Evolutionary conservation across 192 early-diverging fungal genomes (phyloP).

Genomic region (Coemansia javaensis): DNA sequence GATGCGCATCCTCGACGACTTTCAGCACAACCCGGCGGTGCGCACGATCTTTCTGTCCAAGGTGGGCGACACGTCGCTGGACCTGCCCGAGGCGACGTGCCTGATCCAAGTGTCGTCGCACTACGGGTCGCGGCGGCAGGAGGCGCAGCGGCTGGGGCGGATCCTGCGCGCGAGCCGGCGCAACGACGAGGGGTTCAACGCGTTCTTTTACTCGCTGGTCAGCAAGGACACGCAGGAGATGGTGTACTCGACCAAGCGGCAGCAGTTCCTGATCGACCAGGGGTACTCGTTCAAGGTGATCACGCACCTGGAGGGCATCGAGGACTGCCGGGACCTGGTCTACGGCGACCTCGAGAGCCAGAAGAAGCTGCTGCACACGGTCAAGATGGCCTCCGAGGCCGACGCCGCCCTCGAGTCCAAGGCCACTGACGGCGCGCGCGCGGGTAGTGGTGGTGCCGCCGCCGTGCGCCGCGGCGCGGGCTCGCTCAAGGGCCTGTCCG

Average conservation of each 20-base stretch:
- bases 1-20: constrained; percentile 87
- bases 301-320: constrained; percentile 91
- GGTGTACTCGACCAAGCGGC: constrained; percentile 95
- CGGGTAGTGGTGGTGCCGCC: constrained; percentile 20
- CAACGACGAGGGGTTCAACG: constrained; percentile 92
- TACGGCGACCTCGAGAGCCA: constrained; percentile 71
- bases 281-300: constrained; percentile 99
- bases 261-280: constrained; percentile 99
- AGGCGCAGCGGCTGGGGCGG: constrained; percentile 93
- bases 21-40: constrained; percentile 84
- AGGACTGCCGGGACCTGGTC: constrained; percentile 68
- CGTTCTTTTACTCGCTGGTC: constrained; percentile 99
- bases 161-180: constrained; percentile 92
- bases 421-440: constrained; percentile 16
- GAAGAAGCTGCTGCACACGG: constrained; percentile 78
- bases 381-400: constrained; percentile 68
- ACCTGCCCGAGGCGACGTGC: constrained; percentile 96
- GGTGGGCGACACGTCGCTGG: constrained; percentile 99
- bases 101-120: constrained; percentile 99
- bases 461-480: constrained; percentile 54
- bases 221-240: constrained; percentile 97
- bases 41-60: constrained; percentile 88
- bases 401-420: constrained; percentile 57
- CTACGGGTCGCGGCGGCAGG: constrained; percentile 96
- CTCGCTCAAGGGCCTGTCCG: constrained; percentile 78